Evolutionary conservation across 192 early-diverging fungal species (phyloP).

Genomic region (Kickxella alabastrina): DNA sequence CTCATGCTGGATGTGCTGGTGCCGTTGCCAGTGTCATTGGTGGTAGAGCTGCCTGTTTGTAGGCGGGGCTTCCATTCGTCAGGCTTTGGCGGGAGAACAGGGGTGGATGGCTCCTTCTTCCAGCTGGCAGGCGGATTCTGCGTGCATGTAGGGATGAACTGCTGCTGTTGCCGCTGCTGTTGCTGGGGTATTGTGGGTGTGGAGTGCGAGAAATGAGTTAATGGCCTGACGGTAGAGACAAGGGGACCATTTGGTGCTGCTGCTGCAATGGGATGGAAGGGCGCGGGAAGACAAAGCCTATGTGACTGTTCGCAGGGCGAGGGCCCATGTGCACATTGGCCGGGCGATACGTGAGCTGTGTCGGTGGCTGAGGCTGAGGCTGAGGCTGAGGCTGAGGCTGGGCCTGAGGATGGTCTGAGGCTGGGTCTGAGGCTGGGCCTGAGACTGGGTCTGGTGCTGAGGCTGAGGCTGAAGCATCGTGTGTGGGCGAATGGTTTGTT

Average conservation of each 20-base stretch:
- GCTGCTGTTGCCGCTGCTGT: no score
- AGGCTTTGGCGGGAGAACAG: constrained; percentile 43
- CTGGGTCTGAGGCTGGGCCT: not conserved
- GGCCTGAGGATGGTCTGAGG: not conserved
- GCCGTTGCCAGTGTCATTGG: not conserved
- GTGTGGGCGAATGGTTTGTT: no score
- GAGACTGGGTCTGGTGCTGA: not conserved
- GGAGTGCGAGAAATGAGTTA: no score
- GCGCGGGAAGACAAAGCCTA: constrained; percentile 4
- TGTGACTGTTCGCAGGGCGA: not conserved
- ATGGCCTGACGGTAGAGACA: not conserved
- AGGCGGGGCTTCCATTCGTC: constrained; percentile 38
- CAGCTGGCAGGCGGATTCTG: not conserved
- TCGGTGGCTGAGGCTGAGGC: not conserved
- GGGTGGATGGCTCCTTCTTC: constrained; percentile 1
- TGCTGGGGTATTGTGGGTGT: not conserved
- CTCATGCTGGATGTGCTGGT: no score
- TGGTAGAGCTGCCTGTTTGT: no score
- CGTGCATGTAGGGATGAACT: not conserved
- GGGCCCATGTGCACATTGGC: no score
- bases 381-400: not conserved
- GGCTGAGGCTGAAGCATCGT: not conserved
- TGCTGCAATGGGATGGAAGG: not conserved
- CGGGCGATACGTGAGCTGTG: not conserved
- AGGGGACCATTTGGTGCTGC: not conserved